Base-by-base conservation (phyloP, 129 eudicot genomes). In the Flaveria sonorensis region DNA sequence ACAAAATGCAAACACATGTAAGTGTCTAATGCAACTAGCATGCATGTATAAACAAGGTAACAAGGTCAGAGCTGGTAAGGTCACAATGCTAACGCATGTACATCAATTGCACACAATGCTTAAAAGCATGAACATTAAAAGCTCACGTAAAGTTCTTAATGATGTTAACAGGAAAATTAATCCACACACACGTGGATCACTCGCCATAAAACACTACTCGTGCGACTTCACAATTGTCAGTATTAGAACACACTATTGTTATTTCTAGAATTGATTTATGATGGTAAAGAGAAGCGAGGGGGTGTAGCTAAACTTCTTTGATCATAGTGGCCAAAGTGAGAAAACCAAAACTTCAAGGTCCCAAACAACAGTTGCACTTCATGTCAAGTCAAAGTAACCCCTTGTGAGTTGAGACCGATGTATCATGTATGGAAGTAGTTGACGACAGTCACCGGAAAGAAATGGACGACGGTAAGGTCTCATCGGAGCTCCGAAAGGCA, bases 401-500 rank as follows among this genome's bases (percentile, higher is more conserved):
- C 28, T n/a, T 72, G 42, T 1, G 43, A 46, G 8, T 5, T 14
- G 10, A 56, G 53, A 69, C 59, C 43, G 12, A 14, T 42, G 57
- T 60, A 48, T 1, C 6, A 14, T 42, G 57, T 60, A 48, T 1
- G 1, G 14, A 14, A n/a, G 62, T 73, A 45, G 70, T 74, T 75
- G 65, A 50, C 72, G 42, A 50, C 64, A 36, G 2, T 32, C 80
- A 36, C 52, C 81, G 67, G 72, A 42, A 69, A 59, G 1, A 68
- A 16, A 81, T 81, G 85, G 85, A 65, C 81, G 76, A 77, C 16
- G 32, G 45, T 42, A 73, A 73, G 53, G 39, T 68, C 32, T 77
- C 53, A 1, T 73, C 57, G 40, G 85, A 85, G 80, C 74, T 85
- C 11, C 80, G 78, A 70, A 70, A 77, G 74, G 88, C 85, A 14